Base-by-base conservation (phyloP, 2,329 filamentous ascomycete genomes). In the Fusarium sp. region DNA sequence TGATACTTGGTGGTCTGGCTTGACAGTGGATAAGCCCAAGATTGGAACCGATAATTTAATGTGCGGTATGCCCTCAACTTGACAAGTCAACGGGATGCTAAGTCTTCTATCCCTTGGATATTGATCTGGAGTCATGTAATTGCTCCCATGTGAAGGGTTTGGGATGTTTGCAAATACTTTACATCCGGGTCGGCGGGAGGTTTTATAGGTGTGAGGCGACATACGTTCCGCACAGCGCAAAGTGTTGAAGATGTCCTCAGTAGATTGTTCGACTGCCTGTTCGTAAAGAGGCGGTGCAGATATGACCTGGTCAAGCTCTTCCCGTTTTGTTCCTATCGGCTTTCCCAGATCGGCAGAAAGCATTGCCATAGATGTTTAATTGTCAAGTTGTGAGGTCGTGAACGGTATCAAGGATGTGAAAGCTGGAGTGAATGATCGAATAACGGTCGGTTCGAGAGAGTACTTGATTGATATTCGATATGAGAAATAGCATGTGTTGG, bases 21-120 rank as follows among this genome's bases (percentile, higher is more conserved):
- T 45, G 38, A 36, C 41, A 38, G 28, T 38, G n/a, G 51, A 42
- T 38, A 28, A 38, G 24, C 39, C 38, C n/a, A 55, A 68, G 10
- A 56, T 70, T 51, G 71, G 32, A 41, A 68, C 26, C 26, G 44
- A 54, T 26, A 75, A 61, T 51, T 60, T 74, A 60, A 73, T 54
- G 47, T 66, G 72, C 8, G 68, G 72, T 28, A 51, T 38, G 32
- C 50, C 52, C 24, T 48, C 36, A 32, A 34, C n/a, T 48, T 57
- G 41, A 20, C n/a, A 38, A 34, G 44, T 62, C n/a, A 74, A 52
- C 41, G 26, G 17, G 56, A 74, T 69, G 61, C 60, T 63, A n/a
- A 55, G 59, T 61, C 64, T 72, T 45, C 67, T 56, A 26, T 54
- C 22, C 20, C 20, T n/a, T 44, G n/a, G 28, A 17, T 15, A 20